phyloP scores from a whole-genome alignment of 1,284 basidiomycete genomes.

The Paramarasmius palmivorus region DNA sequence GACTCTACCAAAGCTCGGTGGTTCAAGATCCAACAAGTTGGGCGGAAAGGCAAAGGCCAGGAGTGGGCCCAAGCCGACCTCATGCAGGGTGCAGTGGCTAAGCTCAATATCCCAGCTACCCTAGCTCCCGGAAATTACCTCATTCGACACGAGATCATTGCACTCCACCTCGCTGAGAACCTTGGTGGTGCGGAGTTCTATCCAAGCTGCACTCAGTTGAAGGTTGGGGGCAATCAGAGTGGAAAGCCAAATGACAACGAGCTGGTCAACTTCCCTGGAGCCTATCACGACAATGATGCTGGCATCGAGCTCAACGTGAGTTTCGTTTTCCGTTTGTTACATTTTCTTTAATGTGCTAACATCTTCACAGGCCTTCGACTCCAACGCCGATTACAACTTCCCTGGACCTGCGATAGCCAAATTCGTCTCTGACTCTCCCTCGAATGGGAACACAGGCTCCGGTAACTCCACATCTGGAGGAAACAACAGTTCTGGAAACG shows the following conservation, averaged over 20 bases:
- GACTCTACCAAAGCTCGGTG: conserved; percentile 58
- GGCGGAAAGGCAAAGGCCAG: conserved; percentile 39
- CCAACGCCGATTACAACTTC: conserved; percentile 41
- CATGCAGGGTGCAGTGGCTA: conserved; percentile 35
- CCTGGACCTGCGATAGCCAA: conserved; percentile 52
- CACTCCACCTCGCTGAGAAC: conserved; percentile 56
- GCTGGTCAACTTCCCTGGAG: conserved; percentile 63
- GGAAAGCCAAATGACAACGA: conserved; percentile 42
- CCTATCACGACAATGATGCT: conserved; percentile 59
- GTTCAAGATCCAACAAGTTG: conserved; percentile 62
- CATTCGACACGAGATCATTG: conserved; percentile 72
- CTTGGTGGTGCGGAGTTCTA: conserved; percentile 71
- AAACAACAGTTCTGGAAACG: neutral
- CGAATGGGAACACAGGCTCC: neutral
- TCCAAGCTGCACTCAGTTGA: conserved; percentile 66
- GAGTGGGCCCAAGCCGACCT: conserved; percentile 38
- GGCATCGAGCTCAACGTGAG: conserved; percentile 56
- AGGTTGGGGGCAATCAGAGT: conserved; percentile 50
- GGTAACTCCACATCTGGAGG: too few relatives aligned
- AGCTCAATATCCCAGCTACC: conserved; percentile 52
- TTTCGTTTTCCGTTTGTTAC: conserved; percentile 2
- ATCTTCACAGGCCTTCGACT: conserved; percentile 29
- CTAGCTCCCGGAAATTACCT: conserved; percentile 67
- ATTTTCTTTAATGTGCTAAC: conserved; percentile 9
- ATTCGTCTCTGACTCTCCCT: conserved; percentile 29